Conservation (phyloP, 148 eudicot genomes). For the Fagopyrum homotropicum region DNA sequence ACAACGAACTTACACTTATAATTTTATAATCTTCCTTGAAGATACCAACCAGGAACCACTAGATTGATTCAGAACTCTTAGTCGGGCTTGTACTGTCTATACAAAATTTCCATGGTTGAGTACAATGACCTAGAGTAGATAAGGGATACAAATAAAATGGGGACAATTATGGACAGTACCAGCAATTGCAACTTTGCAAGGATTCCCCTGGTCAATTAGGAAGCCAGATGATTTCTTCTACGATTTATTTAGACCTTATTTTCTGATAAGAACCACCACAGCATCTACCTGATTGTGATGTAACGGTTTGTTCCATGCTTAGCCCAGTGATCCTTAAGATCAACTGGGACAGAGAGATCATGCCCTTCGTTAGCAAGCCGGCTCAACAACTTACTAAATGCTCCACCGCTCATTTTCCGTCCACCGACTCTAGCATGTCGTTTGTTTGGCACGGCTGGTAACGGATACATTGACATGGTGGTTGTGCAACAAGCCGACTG, state of each 20-base stretch:
- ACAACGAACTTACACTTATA: background rate
- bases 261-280: background rate
- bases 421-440: slow-evolving; percentile 89
- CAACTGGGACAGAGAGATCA: slow-evolving; percentile 73
- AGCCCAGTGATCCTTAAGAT: slow-evolving; percentile 89
- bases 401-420: slow-evolving; percentile 95
- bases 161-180: too few relatives aligned
- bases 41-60: background rate
- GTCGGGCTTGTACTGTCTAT: too few relatives aligned
- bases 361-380: slow-evolving; percentile 83
- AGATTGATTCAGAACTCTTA: too few relatives aligned
- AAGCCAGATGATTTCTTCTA: background rate
- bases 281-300: slow-evolving; percentile 69
- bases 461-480: slow-evolving; percentile 71
- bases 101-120: too few relatives aligned
- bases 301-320: slow-evolving; percentile 96
- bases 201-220: background rate
- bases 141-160: too few relatives aligned
- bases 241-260: slow-evolving; percentile 3
- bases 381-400: slow-evolving; percentile 69
- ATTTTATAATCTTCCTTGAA: background rate
- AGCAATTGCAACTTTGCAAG: background rate
- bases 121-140: too few relatives aligned
- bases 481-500: slow-evolving; percentile 96
- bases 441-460: slow-evolving; percentile 80